Base-by-base conservation (phyloP, 2,329 filamentous ascomycete species). In the Colletotrichum aenigma region DNA sequence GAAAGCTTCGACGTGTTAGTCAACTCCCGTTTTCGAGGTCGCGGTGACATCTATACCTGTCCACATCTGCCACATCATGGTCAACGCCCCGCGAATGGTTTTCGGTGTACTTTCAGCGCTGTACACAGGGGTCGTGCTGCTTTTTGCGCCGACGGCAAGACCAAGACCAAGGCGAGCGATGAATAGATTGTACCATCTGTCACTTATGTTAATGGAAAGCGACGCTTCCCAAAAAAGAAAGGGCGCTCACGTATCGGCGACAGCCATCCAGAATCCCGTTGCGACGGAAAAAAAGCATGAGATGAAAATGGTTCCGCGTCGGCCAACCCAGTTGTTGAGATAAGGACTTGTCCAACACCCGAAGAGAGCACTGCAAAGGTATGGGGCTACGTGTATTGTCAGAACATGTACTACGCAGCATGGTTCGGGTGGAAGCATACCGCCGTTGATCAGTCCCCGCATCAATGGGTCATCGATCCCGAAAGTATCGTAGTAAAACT, bases 251-350 rank as follows among this genome's bases (percentile, higher is more conserved):
- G 90, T 89, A 62, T 92, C 86, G 75, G 88, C 84, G 83, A 88
- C 74, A 4, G 82, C 91, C 91, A 93, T 68, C 91, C 90, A 81
- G 90, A 91, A 55, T 83, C 89, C 65, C 84, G 83, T 76, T 87
- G 81, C n/a, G 86, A 84, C 81, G 84, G 90, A 91, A 75, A 84
- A 87, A 68, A 89, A 86, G 74, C 91, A 92, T 3, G 91, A 91
- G 70, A 93, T 87, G 80, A 93, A 93, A 67, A 93, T 92, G 6
- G 91, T 93, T 32, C 92, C 91, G 3, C 92, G 88, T 38, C 92
- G 89, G 7, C 92, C 92, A 70, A 92, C 91, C 79, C 85, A 89
- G 74, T 91, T 89, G 80, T 94, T 93, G 72, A 93, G 3, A 81
- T 76, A 1, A 4, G 82, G 81, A 16, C 81, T 83, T 0, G 82